Evolutionary conservation across 169 alveolate species (phyloP).

Genomic region (Babesia sp.): DNA sequence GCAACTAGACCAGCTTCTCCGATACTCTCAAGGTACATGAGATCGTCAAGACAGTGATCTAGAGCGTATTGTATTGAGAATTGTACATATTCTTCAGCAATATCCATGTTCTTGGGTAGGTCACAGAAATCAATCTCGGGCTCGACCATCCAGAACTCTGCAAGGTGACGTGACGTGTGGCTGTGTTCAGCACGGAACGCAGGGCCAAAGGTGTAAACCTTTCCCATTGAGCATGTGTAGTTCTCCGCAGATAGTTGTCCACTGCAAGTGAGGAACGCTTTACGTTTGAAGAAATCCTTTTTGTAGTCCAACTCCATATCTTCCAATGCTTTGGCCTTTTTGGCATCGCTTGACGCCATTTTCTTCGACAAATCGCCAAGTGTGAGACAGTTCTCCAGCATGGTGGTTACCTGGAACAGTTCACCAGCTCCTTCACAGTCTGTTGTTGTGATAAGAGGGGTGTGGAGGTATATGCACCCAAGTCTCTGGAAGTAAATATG

Average conservation of each 20-base stretch:
- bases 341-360: not conserved
- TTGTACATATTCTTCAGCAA: conserved; percentile 96
- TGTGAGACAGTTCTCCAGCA: conserved; percentile 79
- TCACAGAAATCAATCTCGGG: conserved; percentile 98
- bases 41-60: conserved; percentile 90
- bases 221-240: conserved; percentile 93
- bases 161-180: conserved; percentile 95
- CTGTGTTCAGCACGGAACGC: conserved; percentile 99
- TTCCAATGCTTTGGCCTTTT: conserved; percentile 3
- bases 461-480: conserved; percentile 94
- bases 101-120: conserved; percentile 90
- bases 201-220: conserved; percentile 98
- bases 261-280: conserved; percentile 95
- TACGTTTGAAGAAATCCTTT: conserved; percentile 94
- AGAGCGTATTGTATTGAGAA: conserved; percentile 90
- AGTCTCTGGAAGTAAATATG: conserved; percentile 92
- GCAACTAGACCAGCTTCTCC: conserved; percentile 89
- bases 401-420: conserved; percentile 96
- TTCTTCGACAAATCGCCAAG: conserved; percentile 51
- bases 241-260: conserved; percentile 96
- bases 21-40: conserved; percentile 84
- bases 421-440: conserved; percentile 99
- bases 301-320: conserved; percentile 74
- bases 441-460: conserved; percentile 97
- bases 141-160: conserved; percentile 99